Base-by-base conservation (phyloP, 2,329 filamentous ascomycete genomes). In the Penicillium sp. region DNA sequence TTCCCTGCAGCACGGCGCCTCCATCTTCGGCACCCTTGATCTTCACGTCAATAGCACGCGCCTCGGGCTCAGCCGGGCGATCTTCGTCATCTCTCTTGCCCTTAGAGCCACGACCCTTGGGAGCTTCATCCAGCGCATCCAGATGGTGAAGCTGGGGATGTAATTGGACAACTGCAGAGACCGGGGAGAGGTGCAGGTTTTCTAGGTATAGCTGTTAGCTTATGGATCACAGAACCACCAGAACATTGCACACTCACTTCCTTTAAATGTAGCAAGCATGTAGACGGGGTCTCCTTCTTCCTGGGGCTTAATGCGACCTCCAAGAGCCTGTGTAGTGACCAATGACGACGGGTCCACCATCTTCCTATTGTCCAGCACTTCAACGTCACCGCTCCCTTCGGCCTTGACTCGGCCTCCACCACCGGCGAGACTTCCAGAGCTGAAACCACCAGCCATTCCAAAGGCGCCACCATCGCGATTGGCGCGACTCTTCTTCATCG, bases 121-220 rank as follows among this genome's bases (percentile, higher is more conserved):
- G 66, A 7, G 89, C 81, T 64, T 96, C 90, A 43, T 86, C 80
- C 42, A 85, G 75, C 3, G 94, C 93, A 73, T 97, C 94, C 61
- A 97, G 81, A 74, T 97, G 91, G 73, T 96, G 90, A 56, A 95
- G 88, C 66, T 96, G 90, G 0, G 94, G 91, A 4, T 92, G 88
- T 66, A 99, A 85, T 68, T 95, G 90, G 39, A 95, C 88, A 42
- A 96, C 84, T 2, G 89, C 87, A 38, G 87, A 85, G 42, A 95
- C 83, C 23, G 88, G 89, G 0, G 90, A 95, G 36, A 97, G 84
- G 74, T 96, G 90, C 9, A 96, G 78, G 67, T 95, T 85, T 63
- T 89, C 89, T 92, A 59, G 15, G n/a, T 26, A 12, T 2, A 10
- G 6, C 16, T 13, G 31, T 61, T 49, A 62, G 56, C 21, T 47